Evolutionary conservation across 2,329 filamentous ascomycete genomes (phyloP).

Genomic region (Ceratocystis eucalypticola): DNA sequence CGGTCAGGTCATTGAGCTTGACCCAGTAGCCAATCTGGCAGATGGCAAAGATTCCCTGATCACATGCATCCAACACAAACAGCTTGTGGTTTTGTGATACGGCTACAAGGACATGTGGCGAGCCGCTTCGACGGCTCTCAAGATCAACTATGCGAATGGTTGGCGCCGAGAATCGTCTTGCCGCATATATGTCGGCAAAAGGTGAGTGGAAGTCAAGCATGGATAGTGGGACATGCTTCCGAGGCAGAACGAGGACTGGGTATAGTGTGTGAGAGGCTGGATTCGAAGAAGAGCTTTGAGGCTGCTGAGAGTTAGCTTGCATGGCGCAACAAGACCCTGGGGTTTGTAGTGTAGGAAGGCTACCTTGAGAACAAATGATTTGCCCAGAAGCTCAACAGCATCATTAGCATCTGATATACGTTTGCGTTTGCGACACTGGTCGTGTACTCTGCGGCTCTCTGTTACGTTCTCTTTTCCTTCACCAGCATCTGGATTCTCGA

Average conservation of each 20-base stretch:
- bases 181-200: conserved; percentile 35
- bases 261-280: conserved; percentile 42
- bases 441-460: neutral
- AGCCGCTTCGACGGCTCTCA: conserved; percentile 43
- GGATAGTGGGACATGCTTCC: conserved; percentile 47
- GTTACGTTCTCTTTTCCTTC: conserved; percentile 6
- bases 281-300: conserved; percentile 41
- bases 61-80: conserved; percentile 17
- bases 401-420: conserved; percentile 15
- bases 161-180: conserved; percentile 45
- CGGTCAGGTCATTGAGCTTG: conserved; percentile 40
- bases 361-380: conserved; percentile 14
- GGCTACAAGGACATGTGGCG: conserved; percentile 42
- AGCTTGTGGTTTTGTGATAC: conserved; percentile 12
- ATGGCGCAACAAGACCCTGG: neutral
- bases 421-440: conserved; percentile 15
- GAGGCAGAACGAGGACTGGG: conserved; percentile 48
- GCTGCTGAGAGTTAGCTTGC: conserved; percentile 28
- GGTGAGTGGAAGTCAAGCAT: conserved; percentile 44
- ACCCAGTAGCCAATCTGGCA: conserved; percentile 58
- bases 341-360: neutral
- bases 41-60: conserved; percentile 46
- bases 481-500: conserved; percentile 3
- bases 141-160: conserved; percentile 50
- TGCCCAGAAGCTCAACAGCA: conserved; percentile 12